Evolutionary conservation across 1,284 basidiomycete species (phyloP).

Genomic region (Earliella scabrosa): DNA sequence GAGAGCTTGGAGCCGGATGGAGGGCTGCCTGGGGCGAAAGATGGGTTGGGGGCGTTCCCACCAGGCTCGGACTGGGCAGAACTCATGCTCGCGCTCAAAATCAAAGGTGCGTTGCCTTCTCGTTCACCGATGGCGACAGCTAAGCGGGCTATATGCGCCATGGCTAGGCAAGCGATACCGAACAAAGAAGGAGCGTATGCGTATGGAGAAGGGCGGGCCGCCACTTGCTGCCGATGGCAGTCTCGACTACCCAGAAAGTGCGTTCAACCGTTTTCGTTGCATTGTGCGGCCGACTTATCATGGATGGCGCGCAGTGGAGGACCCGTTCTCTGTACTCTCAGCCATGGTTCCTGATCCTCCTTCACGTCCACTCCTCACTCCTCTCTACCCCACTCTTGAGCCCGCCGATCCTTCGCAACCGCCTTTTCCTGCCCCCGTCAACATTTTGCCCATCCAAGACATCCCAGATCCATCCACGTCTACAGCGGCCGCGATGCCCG

Average conservation of each 20-base stretch:
- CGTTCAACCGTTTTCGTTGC: conserved; percentile 22
- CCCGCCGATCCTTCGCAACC: conserved; percentile 26
- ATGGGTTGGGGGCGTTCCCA: conserved; percentile 73
- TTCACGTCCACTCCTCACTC: conserved; percentile 55
- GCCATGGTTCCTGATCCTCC: conserved; percentile 61
- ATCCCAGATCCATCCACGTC: conserved; percentile 10
- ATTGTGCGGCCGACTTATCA: conserved; percentile 10
- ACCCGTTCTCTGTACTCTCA: conserved; percentile 71
- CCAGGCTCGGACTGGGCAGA: conserved; percentile 69
- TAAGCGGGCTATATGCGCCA: not conserved
- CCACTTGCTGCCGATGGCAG: conserved; percentile 72
- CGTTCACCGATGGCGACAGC: not conserved
- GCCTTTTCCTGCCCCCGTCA: conserved; percentile 36
- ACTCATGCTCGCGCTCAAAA: conserved; percentile 69
- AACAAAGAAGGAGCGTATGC: conserved; percentile 77
- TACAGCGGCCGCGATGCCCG: conserved; percentile 5
- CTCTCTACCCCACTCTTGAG: conserved; percentile 52
- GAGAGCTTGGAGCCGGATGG: conserved; percentile 71
- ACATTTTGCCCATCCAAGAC: conserved; percentile 29
- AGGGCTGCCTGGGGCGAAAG: conserved; percentile 71
- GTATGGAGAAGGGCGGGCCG: conserved; percentile 73
- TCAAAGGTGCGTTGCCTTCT: conserved; percentile 55
- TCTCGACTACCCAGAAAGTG: conserved; percentile 73
- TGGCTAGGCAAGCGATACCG: conserved; percentile 69
- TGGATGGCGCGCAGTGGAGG: conserved; percentile 63